A percentile compares a stretch with the other conserved stretches of the same genome.
Conservation (phyloP, 2,329 filamentous ascomycete species). For the Fusarium anthophilum region DNA sequence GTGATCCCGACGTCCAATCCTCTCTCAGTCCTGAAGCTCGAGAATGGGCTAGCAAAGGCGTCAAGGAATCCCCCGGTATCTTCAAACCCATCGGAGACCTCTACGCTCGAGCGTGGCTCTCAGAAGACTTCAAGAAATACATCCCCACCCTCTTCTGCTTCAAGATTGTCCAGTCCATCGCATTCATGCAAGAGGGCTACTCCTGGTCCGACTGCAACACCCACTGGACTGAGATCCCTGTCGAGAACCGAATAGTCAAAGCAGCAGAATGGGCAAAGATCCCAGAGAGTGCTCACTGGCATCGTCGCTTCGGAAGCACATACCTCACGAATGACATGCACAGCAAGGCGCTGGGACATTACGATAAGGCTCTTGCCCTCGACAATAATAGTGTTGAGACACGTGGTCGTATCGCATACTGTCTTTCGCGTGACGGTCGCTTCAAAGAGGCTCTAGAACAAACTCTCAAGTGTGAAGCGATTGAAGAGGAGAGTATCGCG, state of each 20-base stretch:
- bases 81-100: conserved; percentile 51
- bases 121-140: conserved; percentile 47
- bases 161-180: conserved; percentile 54
- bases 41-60: conserved; percentile 44
- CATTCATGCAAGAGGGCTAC: conserved; percentile 51
- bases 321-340: conserved; percentile 51
- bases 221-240: conserved; percentile 50
- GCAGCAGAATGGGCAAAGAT: conserved; percentile 51
- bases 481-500: conserved; percentile 46
- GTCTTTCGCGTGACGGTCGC: conserved; percentile 49
- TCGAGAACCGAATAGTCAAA: conserved; percentile 48
- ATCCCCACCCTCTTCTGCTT: conserved; percentile 54
- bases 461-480: conserved; percentile 49
- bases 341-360: conserved; percentile 48
- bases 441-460: conserved; percentile 49
- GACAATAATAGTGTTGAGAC: conserved; percentile 53
- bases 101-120: conserved; percentile 53
- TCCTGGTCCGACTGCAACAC: conserved; percentile 49
- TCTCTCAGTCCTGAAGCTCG: conserved; percentile 44
- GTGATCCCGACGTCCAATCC: conserved; percentile 45
- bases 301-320: conserved; percentile 53
- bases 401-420: conserved; percentile 53
- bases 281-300: conserved; percentile 49
- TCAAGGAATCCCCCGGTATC: conserved; percentile 43
- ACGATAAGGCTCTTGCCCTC: conserved; percentile 48